Conservation (phyloP, 495 filamentous ascomycete species). For the Melanomma pulvis-pyrius region DNA sequence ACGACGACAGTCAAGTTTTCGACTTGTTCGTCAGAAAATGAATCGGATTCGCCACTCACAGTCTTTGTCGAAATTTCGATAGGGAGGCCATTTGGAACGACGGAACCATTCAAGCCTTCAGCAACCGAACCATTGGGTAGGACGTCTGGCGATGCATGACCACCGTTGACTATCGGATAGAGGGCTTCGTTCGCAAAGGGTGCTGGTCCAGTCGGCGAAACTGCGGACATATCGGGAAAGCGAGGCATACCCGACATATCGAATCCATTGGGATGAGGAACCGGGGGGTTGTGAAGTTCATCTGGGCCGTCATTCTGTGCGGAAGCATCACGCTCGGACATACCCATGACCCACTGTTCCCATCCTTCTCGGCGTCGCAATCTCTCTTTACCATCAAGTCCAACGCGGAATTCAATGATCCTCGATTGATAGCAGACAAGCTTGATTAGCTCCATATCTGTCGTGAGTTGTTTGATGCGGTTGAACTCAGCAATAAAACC, state of each 20-base stretch:
- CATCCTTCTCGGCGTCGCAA: conserved; percentile 77
- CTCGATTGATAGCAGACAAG: conserved; percentile 71
- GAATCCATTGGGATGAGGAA: conserved; percentile 39
- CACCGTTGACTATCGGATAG: conserved; percentile 31
- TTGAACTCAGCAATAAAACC: conserved; percentile 78
- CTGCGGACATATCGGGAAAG: conserved; percentile 17
- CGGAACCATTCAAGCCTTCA: conserved; percentile 17
- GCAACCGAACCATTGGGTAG: conserved; percentile 12
- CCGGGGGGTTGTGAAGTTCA: conserved; percentile 43
- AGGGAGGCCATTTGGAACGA: conserved; percentile 13
- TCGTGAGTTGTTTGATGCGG: conserved; percentile 74
- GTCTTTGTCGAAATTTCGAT: conserved; percentile 3
- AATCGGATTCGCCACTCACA: conserved; percentile 42
- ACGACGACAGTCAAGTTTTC: conserved; percentile 55
- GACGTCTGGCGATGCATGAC: neutral
- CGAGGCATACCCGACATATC: conserved; percentile 13
- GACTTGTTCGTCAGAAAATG: conserved; percentile 60
- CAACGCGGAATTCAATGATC: conserved; percentile 67
- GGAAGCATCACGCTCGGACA: conserved; percentile 61
- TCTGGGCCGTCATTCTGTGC: conserved; percentile 63
- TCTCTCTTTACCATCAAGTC: conserved; percentile 75
- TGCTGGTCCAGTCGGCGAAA: conserved; percentile 12
- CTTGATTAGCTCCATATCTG: conserved; percentile 72
- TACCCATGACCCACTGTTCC: conserved; percentile 74
- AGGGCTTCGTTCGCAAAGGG: conserved; percentile 8